These are phyloP conservation scores for Tetraselmis striata DNA, from an alignment of 139 green algal species.

Conservation along the genomic window DNA sequence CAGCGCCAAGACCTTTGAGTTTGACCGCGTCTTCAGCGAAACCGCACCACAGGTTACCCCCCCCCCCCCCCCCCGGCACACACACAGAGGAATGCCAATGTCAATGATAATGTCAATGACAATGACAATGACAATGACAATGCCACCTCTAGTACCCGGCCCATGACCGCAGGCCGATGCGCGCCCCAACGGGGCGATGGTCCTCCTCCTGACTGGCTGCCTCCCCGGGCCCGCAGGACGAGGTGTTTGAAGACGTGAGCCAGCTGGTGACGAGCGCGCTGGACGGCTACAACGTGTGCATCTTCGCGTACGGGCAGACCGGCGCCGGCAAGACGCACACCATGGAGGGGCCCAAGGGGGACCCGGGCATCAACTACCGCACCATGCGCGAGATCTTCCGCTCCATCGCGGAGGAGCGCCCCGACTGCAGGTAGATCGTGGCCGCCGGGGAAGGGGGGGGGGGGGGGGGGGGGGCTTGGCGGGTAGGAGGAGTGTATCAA, in stretches of 20 bases:
- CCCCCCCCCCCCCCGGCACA: too few relatives aligned
- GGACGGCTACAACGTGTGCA: slow-evolving; percentile 71
- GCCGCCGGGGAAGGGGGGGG: too few relatives aligned
- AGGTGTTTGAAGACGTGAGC: slow-evolving; percentile 49
- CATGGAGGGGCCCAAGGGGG: slow-evolving; percentile 47
- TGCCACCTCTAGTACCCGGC: too few relatives aligned
- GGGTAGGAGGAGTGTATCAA: too few relatives aligned
- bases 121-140: too few relatives aligned
- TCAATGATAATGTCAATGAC: too few relatives aligned
- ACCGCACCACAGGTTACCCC: neutral
- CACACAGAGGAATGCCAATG: too few relatives aligned
- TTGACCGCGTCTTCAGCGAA: slow-evolving; percentile 51
- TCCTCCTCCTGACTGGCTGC: too few relatives aligned
- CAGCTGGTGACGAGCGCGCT: slow-evolving; percentile 44
- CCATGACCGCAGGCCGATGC: too few relatives aligned
- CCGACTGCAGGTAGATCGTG: slow-evolving; percentile 6
- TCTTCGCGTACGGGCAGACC: slow-evolving; percentile 78
- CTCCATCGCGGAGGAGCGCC: slow-evolving; percentile 41
- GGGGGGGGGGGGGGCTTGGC: too few relatives aligned
- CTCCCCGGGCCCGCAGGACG: too few relatives aligned
- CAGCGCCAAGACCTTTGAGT: slow-evolving; percentile 48
- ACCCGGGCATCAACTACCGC: slow-evolving; percentile 72
- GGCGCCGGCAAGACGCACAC: slow-evolving; percentile 65
- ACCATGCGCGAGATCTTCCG: slow-evolving; percentile 71
- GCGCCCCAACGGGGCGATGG: too few relatives aligned